Percentiles rank a stretch among this genome's conserved stretches.
Conservation (phyloP, 140 eudicot genomes). For the Senecio squalidus region DNA sequence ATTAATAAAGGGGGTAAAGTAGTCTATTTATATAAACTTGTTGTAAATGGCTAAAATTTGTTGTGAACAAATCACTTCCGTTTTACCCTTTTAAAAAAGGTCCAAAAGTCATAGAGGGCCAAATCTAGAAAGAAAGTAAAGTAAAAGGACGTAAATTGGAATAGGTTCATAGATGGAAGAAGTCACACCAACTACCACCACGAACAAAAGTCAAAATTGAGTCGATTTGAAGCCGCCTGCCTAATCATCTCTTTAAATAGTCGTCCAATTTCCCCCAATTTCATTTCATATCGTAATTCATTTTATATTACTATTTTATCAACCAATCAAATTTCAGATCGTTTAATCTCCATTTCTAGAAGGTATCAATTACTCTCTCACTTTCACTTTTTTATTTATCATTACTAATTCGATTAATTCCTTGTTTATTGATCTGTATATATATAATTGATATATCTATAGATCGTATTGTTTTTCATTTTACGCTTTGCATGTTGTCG, state of each 20-base stretch:
- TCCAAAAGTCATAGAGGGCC: neutral
- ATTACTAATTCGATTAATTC: conserved; percentile 6
- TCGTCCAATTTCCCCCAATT: conserved; percentile 12
- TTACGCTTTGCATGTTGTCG: no score
- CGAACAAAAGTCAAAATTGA: conserved; percentile 30
- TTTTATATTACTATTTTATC: neutral
- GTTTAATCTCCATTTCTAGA: neutral
- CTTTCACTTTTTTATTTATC: neutral
- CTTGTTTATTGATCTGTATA: neutral
- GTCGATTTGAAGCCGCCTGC: conserved; percentile 20
- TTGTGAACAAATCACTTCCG: no score
- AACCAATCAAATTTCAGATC: conserved; percentile 8
- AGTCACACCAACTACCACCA: conserved; percentile 29
- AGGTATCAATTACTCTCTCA: conserved; percentile 14
- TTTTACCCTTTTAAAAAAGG: no score
- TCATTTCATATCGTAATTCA: conserved; percentile 13
- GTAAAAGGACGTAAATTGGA: neutral
- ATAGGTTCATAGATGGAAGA: neutral
- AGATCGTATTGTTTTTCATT: no score
- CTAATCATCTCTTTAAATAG: conserved; percentile 7
- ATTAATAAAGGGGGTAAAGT: no score
- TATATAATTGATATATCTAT: conserved; percentile 7
- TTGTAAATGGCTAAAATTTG: no score
- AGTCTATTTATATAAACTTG: no score
- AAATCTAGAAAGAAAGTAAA: neutral